Base-by-base conservation (phyloP, 2,329 filamentous ascomycete genomes). In the Karstenula rhodostoma region DNA sequence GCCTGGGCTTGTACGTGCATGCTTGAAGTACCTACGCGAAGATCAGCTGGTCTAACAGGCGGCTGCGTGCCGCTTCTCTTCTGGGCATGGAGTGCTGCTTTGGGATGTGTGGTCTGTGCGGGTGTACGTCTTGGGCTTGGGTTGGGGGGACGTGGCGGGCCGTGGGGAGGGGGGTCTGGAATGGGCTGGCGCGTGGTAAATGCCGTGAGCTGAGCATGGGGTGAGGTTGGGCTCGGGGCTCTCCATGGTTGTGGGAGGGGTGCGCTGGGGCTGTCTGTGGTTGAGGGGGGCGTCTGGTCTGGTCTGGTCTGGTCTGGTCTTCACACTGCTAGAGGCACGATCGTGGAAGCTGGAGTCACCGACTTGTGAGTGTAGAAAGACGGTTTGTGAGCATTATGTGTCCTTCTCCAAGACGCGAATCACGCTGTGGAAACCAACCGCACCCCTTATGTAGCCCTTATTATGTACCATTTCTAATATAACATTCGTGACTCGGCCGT, bases 381-480 rank as follows among this genome's bases (percentile, higher is more conserved):
- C 1, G 10, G n/a, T 44, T 44, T 23, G 8, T 32, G 8, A 2
- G 19, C 2, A 44, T 22, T 44, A 13, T 12, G 19, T 23, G 7
- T 9, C 19, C 17, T 43, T 44, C 42, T 13, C 13, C 17, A 2
- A 22, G 9, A 44, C 19, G 10, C 35, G 7, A 22, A 40, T 37
- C 40, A 25, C 22, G 8, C 25, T 40, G 12, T 23, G 19, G 25
- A 51, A 4, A 9, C 48, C 19, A 9, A 22, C 37, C 27, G 9
- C 4, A 35, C n/a, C 47, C 47, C 2, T 25, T 40, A 40, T 35
- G 33, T n/a, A 33, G 29, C 47, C 32, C 48, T 4, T 40, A 40
- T 51, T 51, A 40, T 49, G 27, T 49, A n/a, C 46, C 47, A 37
- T 25, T 4, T 51, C 48, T 51, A 25, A 12, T 51, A 32, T 51